phyloP scores from a whole-genome alignment of 768 basidiomycete genomes.

The Boletus huronensis region DNA sequence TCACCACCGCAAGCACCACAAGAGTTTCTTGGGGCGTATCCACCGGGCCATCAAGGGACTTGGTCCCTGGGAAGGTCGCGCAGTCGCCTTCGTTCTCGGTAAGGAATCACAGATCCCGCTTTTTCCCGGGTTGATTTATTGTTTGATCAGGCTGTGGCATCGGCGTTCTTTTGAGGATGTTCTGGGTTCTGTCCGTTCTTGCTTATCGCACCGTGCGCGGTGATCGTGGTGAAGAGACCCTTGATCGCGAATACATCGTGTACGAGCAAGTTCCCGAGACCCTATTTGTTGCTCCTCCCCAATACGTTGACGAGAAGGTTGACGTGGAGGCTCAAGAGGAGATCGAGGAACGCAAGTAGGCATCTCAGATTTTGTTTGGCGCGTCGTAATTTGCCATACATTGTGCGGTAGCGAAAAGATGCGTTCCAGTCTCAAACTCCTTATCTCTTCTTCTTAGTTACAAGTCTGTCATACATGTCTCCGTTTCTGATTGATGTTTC shows the following conservation, averaged over 20 bases:
- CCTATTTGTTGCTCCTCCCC: slow-evolving; percentile 49
- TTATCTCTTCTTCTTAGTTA: slow-evolving; percentile 5
- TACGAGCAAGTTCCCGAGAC: slow-evolving; percentile 49
- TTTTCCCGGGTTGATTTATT: not conserved
- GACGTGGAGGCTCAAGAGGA: slow-evolving; percentile 14
- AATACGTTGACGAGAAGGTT: slow-evolving; percentile 58
- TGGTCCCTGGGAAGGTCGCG: slow-evolving; percentile 80
- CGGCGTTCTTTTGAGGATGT: slow-evolving; percentile 77
- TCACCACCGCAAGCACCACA: slow-evolving; percentile 29
- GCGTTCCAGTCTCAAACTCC: not conserved
- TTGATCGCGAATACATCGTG: slow-evolving; percentile 38
- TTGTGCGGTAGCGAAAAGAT: not conserved
- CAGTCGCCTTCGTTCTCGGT: slow-evolving; percentile 82
- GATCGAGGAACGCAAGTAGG: slow-evolving; percentile 18
- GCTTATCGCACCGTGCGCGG: slow-evolving; percentile 53
- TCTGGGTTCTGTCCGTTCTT: slow-evolving; percentile 69
- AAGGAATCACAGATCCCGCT: slow-evolving; percentile 19
- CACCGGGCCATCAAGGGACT: slow-evolving; percentile 64
- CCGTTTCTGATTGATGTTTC: slow-evolving; percentile 4
- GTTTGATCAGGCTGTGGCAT: slow-evolving; percentile 65
- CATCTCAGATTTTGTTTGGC: not conserved
- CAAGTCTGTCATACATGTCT: slow-evolving; percentile 2
- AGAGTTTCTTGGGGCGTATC: slow-evolving; percentile 57
- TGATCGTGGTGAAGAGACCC: slow-evolving; percentile 40
- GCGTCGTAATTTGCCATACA: not conserved